phyloP scores from a whole-genome alignment of 2,329 filamentous ascomycete species.

The Myrmaecium sp. region DNA sequence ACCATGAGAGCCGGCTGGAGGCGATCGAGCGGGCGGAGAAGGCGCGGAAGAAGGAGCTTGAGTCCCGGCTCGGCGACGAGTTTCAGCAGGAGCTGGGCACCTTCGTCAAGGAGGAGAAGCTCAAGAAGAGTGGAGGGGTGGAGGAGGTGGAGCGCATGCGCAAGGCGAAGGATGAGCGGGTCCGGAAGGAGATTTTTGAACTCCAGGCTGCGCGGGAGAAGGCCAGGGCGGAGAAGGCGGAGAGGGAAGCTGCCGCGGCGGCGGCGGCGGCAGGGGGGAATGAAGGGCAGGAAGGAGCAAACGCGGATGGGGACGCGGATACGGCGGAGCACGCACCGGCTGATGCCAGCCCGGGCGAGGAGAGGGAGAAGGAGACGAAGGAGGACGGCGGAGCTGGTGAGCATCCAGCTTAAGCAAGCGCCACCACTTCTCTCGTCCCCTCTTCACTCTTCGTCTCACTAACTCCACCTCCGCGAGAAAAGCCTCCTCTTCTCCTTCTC shows the following conservation, averaged over 20 bases:
- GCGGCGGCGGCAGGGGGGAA: slow-evolving; percentile 13
- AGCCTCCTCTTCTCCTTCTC: too few relatives aligned
- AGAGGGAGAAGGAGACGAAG: too few relatives aligned
- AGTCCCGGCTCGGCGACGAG: slow-evolving; percentile 53
- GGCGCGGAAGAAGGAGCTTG: slow-evolving; percentile 73
- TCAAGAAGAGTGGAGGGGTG: slow-evolving; percentile 91
- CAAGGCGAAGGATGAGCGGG: slow-evolving; percentile 71
- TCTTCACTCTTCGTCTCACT: too few relatives aligned
- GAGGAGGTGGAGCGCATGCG: slow-evolving; percentile 83
- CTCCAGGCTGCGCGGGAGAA: slow-evolving; percentile 31
- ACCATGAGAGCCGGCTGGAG: slow-evolving; percentile 83
- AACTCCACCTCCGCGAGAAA: too few relatives aligned
- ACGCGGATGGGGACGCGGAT: slow-evolving; percentile 8
- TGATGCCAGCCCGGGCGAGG: slow-evolving; percentile 2
- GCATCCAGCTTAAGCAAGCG: too few relatives aligned
- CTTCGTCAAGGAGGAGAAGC: slow-evolving; percentile 77
- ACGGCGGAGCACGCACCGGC: slow-evolving; percentile 12
- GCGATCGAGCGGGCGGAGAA: slow-evolving; percentile 96
- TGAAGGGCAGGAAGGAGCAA: slow-evolving; percentile 8
- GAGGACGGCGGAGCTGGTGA: too few relatives aligned
- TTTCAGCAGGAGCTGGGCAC: slow-evolving; percentile 70
- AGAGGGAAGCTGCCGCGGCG: slow-evolving; percentile 13
- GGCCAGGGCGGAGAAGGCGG: slow-evolving; percentile 9
- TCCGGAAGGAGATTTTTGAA: slow-evolving; percentile 56
- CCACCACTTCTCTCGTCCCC: too few relatives aligned